Evolutionary conservation across 2,329 filamentous ascomycete species (phyloP).

Genomic region (Drechslerella coelobrocha): DNA sequence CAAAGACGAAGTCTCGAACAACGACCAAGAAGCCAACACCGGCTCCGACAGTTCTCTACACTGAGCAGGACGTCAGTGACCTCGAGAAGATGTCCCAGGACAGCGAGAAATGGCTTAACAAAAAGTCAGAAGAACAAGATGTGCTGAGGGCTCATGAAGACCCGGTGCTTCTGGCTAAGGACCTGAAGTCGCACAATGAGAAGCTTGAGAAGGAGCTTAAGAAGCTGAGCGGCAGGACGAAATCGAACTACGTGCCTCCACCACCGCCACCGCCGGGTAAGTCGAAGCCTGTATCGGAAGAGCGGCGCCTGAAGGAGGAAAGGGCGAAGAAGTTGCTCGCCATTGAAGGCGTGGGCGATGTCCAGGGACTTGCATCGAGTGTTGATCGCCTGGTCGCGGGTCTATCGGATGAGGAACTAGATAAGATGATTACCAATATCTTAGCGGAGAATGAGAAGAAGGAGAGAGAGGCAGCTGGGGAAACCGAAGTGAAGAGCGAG

Average conservation of each 20-base stretch:
- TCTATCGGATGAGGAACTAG: conserved; percentile 62
- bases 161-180: conserved; percentile 74
- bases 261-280: conserved; percentile 30
- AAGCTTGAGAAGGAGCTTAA: conserved; percentile 31
- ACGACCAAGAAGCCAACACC: conserved; percentile 58
- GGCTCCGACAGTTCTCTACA: conserved; percentile 72
- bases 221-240: conserved; percentile 32
- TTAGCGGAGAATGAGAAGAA: conserved; percentile 14
- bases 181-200: conserved; percentile 68
- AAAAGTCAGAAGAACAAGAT: conserved; percentile 73
- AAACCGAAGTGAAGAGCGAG: conserved; percentile 36
- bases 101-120: conserved; percentile 75
- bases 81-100: conserved; percentile 70
- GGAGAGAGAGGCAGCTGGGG: conserved; percentile 9
- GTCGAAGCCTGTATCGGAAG: conserved; percentile 2
- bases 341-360: neutral
- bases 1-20: conserved; percentile 56
- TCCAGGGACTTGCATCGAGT: conserved; percentile 66
- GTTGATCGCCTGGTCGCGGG: conserved; percentile 75
- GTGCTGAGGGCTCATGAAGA: conserved; percentile 74
- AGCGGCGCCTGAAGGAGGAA: neutral
- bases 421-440: conserved; percentile 76
- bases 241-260: conserved; percentile 29
- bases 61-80: conserved; percentile 71
- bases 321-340: neutral